These are phyloP conservation scores for Pichia sp. DNA, from an alignment of 1,139 yeast genomes.

Conservation along the genomic window DNA sequence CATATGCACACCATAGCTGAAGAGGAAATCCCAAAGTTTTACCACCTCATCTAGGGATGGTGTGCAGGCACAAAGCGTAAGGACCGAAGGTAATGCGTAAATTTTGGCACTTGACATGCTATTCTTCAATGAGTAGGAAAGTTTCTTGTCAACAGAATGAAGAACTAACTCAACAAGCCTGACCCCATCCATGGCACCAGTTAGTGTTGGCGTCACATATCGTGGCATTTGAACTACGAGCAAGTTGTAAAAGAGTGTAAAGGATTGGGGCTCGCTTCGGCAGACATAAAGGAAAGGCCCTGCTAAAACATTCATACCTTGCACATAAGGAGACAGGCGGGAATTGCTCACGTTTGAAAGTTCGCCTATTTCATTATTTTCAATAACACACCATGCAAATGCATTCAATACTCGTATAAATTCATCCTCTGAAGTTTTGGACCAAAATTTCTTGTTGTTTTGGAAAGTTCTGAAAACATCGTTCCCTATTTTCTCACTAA, in stretches of 20 bases:
- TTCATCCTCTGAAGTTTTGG: constrained; percentile 63
- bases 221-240: constrained; percentile 65
- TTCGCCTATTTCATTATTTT: constrained; percentile 22
- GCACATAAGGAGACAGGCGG: constrained; percentile 57
- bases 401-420: constrained; percentile 67
- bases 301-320: constrained; percentile 82
- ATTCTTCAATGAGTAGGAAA: constrained; percentile 56
- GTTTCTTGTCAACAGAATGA: constrained; percentile 66
- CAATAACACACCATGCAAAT: constrained; percentile 48
- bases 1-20: constrained; percentile 90
- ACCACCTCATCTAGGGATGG: constrained; percentile 77
- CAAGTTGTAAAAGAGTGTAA: constrained; percentile 59
- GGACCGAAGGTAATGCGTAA: constrained; percentile 83
- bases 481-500: constrained; percentile 70
- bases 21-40: constrained; percentile 82
- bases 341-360: background rate
- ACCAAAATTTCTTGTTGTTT: constrained; percentile 64
- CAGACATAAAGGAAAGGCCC: constrained; percentile 81
- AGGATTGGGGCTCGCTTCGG: constrained; percentile 84
- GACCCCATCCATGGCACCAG: constrained; percentile 80
- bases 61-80: constrained; percentile 86
- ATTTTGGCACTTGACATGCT: constrained; percentile 75
- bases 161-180: constrained; percentile 66
- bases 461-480: constrained; percentile 86
- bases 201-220: constrained; percentile 71